Percentiles rank a stretch among this genome's conserved stretches.
Evolutionary conservation across 345 rosid species (phyloP).

Genomic region (Eucalyptus pumila): DNA sequence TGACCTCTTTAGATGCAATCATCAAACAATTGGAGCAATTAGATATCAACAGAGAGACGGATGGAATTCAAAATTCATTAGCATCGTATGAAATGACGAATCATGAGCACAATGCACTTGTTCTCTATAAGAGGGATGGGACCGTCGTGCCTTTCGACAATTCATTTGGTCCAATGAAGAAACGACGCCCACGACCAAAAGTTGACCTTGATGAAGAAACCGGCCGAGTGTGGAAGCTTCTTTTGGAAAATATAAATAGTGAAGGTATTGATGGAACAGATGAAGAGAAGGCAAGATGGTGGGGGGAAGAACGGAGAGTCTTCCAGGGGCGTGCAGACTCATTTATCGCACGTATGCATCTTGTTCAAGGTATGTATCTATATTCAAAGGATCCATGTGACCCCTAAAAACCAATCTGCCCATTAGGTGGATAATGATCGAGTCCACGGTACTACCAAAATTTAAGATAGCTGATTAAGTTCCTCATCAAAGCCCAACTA

Average conservation of each 20-base stretch:
- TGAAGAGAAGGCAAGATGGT: constrained; percentile 52
- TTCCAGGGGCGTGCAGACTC: constrained; percentile 76
- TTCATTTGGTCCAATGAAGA: constrained; percentile 20
- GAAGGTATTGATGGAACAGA: constrained; percentile 71
- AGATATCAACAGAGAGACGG: constrained; percentile 32
- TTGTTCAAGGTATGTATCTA: constrained; percentile 69
- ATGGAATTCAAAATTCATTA: constrained; percentile 23
- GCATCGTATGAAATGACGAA: constrained; percentile 24
- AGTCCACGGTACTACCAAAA: not conserved
- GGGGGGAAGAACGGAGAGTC: constrained; percentile 79
- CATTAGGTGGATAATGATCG: not conserved
- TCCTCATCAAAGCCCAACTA: not conserved
- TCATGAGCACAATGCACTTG: constrained; percentile 37
- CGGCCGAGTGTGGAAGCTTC: constrained; percentile 71
- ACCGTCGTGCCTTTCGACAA: constrained; percentile 40
- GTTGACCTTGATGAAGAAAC: constrained; percentile 87
- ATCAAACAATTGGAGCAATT: constrained; percentile 25
- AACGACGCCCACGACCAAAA: constrained; percentile 51
- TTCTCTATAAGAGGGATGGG: constrained; percentile 39
- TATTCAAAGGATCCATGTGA: not conserved
- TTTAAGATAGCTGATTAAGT: not conserved
- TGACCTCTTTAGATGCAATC: constrained; percentile 28
- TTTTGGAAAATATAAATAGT: constrained; percentile 53
- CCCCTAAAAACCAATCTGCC: not conserved
- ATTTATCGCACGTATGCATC: constrained; percentile 94